Percentiles rank a stretch among this genome's conserved stretches.
Evolutionary conservation across 352 stramenopile species (phyloP).

Genomic region (Phytophthora hybrid): DNA sequence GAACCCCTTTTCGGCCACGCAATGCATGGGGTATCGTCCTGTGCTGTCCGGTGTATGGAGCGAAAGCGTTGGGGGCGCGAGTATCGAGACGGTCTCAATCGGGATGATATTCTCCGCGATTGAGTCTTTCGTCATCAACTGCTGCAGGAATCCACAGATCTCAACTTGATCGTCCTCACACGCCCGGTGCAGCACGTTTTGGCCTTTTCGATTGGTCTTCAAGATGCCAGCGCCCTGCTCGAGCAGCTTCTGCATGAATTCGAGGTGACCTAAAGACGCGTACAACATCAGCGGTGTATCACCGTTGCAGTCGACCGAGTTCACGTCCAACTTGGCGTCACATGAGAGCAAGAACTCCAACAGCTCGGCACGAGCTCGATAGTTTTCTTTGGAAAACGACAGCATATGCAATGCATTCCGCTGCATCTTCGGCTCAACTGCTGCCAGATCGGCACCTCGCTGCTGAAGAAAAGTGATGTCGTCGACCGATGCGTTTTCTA

Average conservation of each 20-base stretch:
- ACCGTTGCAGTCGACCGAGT: conserved; percentile 50
- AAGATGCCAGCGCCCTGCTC: conserved; percentile 37
- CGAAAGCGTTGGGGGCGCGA: not conserved
- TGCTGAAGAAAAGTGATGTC: conserved; percentile 63
- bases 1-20: conserved; percentile 51
- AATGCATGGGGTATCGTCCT: conserved; percentile 57
- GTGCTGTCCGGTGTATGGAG: conserved; percentile 44
- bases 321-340: conserved; percentile 45
- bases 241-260: conserved; percentile 52
- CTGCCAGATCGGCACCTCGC: conserved; percentile 49
- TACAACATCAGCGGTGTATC: conserved; percentile 68
- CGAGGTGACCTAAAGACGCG: conserved; percentile 55
- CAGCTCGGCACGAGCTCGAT: conserved; percentile 54
- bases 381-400: conserved; percentile 60
- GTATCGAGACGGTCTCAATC: conserved; percentile 6
- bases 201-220: conserved; percentile 36
- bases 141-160: conserved; percentile 52
- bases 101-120: conserved; percentile 14
- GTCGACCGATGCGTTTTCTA: conserved; percentile 63
- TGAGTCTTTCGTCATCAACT: conserved; percentile 34
- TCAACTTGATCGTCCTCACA: conserved; percentile 75
- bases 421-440: conserved; percentile 48
- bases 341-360: conserved; percentile 60
- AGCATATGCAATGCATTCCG: conserved; percentile 68
- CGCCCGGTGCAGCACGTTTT: conserved; percentile 66